These are phyloP conservation scores for Arabis hirsuta DNA, from an alignment of 345 rosid species.

Conservation along the genomic window DNA sequence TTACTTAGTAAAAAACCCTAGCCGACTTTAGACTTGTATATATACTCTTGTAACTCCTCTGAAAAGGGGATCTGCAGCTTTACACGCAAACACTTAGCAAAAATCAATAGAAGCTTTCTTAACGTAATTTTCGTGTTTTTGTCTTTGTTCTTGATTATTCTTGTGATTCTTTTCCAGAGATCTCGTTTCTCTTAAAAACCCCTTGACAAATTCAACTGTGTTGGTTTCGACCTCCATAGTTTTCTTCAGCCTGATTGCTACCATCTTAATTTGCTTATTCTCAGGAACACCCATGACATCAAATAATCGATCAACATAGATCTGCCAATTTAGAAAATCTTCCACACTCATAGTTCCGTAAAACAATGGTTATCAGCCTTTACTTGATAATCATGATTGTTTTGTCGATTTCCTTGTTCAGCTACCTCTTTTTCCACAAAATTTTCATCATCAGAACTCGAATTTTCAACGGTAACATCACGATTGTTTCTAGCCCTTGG, in stretches of 20 bases:
- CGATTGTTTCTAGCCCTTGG: not conserved
- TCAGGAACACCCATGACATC: not conserved
- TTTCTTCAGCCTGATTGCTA: not conserved
- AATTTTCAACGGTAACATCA: not conserved
- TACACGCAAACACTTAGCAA: no score
- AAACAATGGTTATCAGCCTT: not conserved
- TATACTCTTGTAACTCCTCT: no score
- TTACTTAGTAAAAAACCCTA: no score
- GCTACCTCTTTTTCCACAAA: not conserved
- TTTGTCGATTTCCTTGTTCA: not conserved
- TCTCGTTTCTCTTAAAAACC: no score
- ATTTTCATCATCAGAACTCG: not conserved
- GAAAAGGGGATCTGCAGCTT: no score
- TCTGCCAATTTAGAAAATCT: not conserved
- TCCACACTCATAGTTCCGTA: not conserved
- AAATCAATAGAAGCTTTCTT: no score
- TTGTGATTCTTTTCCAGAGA: no score
- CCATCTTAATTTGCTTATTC: not conserved
- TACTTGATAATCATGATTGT: not conserved
- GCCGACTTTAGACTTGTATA: no score
- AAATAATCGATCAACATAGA: not conserved
- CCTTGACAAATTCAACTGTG: no score
- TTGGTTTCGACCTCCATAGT: not conserved
- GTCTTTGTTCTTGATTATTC: no score
- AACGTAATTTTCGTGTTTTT: no score